These are phyloP conservation scores for Aspergillus diversus DNA, from an alignment of 495 filamentous ascomycete genomes.

Conservation along the genomic window DNA sequence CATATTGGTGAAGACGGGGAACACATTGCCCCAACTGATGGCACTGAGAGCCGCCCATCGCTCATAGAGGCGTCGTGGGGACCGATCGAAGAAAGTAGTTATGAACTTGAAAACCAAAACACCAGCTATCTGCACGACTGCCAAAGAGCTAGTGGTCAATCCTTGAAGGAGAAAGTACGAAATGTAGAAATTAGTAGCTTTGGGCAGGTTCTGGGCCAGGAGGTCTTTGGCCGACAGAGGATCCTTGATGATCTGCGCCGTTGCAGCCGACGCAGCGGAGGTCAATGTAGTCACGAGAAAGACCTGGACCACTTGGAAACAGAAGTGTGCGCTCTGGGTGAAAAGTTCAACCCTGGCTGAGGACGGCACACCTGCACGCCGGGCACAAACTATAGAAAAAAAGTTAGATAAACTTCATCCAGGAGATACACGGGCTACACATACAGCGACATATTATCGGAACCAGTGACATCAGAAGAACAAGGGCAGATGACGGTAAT, in stretches of 20 bases:
- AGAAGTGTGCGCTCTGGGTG: conserved; percentile 87
- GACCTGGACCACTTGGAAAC: conserved; percentile 89
- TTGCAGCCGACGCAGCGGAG: conserved; percentile 72
- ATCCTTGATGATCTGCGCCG: conserved; percentile 62
- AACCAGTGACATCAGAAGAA: conserved; percentile 83
- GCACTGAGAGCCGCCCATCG: conserved; percentile 64
- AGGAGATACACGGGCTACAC: conserved; percentile 23
- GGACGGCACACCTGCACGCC: conserved; percentile 75
- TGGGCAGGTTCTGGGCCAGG: conserved; percentile 73
- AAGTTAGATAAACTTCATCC: conserved; percentile 16
- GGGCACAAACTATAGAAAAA: conserved; percentile 61
- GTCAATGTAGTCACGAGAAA: conserved; percentile 82
- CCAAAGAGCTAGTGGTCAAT: conserved; percentile 68
- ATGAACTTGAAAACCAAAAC: conserved; percentile 75
- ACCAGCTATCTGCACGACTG: conserved; percentile 73
- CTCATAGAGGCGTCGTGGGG: conserved; percentile 66
- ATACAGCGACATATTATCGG: conserved; percentile 79
- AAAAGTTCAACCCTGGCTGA: conserved; percentile 77
- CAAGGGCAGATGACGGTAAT: conserved; percentile 73
- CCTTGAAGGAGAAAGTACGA: conserved; percentile 91
- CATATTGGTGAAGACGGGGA: conserved; percentile 87
- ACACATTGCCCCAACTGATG: conserved; percentile 80
- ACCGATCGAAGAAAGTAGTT: conserved; percentile 64
- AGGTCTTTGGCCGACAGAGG: conserved; percentile 65
- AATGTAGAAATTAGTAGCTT: conserved; percentile 87